Evolutionary conservation across 805 yeast genomes (phyloP), one percentile per base, ranked within the genome.

Genomic region (Wilhelminamyces savonicus): DNA sequence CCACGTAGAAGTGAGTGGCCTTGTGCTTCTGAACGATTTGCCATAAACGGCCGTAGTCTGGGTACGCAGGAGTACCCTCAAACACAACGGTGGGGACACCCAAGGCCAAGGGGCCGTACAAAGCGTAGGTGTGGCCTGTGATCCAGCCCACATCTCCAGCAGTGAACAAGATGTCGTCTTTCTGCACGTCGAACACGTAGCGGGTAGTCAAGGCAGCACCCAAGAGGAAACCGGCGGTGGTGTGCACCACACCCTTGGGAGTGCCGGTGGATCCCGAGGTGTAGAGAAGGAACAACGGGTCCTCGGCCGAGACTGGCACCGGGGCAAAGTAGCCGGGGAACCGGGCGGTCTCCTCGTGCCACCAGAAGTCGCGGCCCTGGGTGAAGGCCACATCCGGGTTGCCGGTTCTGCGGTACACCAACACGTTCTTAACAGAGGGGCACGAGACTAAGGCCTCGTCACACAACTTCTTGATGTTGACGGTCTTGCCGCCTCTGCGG

Each of bases 141-240:
- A 83, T 81, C 94, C 94, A 83, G 48, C 94, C 94, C 31, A 83
- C 81, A 60, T 83, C 94, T 52, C 92, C 94, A 18, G 94, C 92
- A 12, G 92, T 82, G 69, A 83, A 83, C 34, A 83, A 66, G 10
- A 76, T 65, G 52, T 83, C 94, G 35, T 79, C 78, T 24, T 72
- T 69, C 47, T 82, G 87, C 23, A 81, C 67, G 56, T 83, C 94
- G 56, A 83, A 83, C 26, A 76, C 72, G 49, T 83, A 83, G 49
- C 77, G 77, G 46, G 86, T 78, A 27, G 90, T 75, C 50, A 82
- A 42, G 33, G 78, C 65, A 13, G 92, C 87, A 37, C 83, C 82
- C 35, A 83, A 63, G 37, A 83, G 60, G 54, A 76, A 83, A 32
- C 94, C 94, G 24, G 80, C 92, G 34, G 92, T 82, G 26, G 81